Conservation (phyloP, 2,329 filamentous ascomycete genomes). For the Ascochyta koolunga region DNA sequence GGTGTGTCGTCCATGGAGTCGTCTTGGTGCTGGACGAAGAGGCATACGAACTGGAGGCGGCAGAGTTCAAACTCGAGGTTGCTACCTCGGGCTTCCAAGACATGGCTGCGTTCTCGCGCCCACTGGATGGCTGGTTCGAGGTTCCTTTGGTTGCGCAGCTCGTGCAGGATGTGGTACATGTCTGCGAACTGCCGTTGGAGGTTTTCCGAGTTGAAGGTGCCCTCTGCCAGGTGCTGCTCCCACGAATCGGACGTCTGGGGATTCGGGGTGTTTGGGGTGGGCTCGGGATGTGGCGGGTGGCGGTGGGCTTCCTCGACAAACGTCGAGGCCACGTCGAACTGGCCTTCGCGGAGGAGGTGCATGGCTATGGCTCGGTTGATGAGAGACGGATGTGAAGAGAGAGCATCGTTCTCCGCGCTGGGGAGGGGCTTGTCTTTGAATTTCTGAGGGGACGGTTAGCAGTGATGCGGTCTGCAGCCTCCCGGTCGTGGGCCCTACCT, state of each 20-base stretch:
- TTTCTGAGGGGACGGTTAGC: slow-evolving; percentile 52
- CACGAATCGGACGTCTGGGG: slow-evolving; percentile 41
- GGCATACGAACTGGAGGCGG: slow-evolving; percentile 86
- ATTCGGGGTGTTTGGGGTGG: slow-evolving; percentile 44
- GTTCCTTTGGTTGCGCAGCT: slow-evolving; percentile 73
- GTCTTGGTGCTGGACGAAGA: slow-evolving; percentile 63
- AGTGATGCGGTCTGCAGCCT: not conserved
- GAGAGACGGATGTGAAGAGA: slow-evolving; percentile 74
- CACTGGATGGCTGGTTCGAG: slow-evolving; percentile 85
- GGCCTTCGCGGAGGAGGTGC: slow-evolving; percentile 93
- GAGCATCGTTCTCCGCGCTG: slow-evolving; percentile 78
- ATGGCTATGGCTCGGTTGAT: slow-evolving; percentile 95
- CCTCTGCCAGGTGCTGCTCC: slow-evolving; percentile 57
- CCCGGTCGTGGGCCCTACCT: slow-evolving; percentile 57
- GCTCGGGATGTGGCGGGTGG: slow-evolving; percentile 50
- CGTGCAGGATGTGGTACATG: slow-evolving; percentile 88
- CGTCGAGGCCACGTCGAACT: slow-evolving; percentile 84
- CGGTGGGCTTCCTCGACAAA: slow-evolving; percentile 76
- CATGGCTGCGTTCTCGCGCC: slow-evolving; percentile 73
- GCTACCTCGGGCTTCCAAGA: slow-evolving; percentile 81
- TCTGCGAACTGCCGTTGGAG: slow-evolving; percentile 82
- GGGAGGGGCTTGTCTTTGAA: slow-evolving; percentile 69
- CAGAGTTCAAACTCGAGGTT: slow-evolving; percentile 95
- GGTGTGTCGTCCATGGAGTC: slow-evolving; percentile 51
- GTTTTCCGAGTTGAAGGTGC: slow-evolving; percentile 66